Evolutionary conservation across 1,139 yeast genomes (phyloP), one percentile per base, ranked within the genome.

Genomic region (Saccharomyces pastorianus): DNA sequence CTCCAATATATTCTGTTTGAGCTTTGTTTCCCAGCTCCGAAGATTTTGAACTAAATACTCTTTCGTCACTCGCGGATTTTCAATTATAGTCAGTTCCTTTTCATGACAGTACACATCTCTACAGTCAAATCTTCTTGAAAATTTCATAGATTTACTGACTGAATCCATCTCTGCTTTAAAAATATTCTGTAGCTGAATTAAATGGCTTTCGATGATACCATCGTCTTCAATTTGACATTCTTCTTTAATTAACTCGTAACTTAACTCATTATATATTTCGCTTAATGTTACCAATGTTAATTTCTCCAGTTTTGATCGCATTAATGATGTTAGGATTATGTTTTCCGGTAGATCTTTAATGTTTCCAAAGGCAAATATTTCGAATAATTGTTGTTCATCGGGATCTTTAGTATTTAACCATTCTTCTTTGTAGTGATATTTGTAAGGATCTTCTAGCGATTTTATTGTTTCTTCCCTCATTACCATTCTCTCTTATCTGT

Each of bases 51-150:
- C 23, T 17, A 64, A 44, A 2, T 41, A 11, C 6, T 47, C 31
- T 42, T 53, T 57, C 11, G 54, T 60, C 13, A 28, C 27, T 6
- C 28, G 17, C 1, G 51, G 47, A 2, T 50, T 41, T 7, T 46
- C 29, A 20, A 62, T 46, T 4, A 60, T 23, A 2, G 47, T 51
- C 20, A 67, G 52, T 17, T 54, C 55, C 23, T 54, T 55, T 53
- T 67, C 71, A 44, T 53, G 52, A 41, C 58, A 55, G 49, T 66
- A 67, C 0, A 68, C 63, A 54, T 68, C 71, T 48, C 71, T 57
- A 44, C 63, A 54, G 47, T 60, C 66, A 17, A 50, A 48, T 47
- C 60, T 55, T 6, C 55, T 44, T 5, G 34, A 31, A 6, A 67
- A 54, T 4, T 46, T 49, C 1, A 61, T 60, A 1, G 32, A 28